These are phyloP conservation scores for Cryptosporidium canis DNA, from an alignment of 169 alveolate genomes.

Conservation along the genomic window DNA sequence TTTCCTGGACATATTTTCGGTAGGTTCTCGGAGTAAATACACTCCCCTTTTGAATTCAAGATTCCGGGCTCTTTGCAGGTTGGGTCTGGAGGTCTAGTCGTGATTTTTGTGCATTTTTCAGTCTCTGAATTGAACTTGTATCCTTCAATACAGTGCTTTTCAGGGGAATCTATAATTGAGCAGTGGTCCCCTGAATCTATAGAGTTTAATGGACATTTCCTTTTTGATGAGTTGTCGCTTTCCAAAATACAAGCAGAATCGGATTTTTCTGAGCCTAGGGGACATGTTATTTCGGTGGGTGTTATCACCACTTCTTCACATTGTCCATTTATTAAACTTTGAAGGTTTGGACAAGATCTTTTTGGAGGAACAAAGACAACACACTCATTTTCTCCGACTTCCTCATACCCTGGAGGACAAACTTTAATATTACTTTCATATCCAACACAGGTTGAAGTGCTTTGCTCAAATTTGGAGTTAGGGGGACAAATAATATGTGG, in stretches of 20 bases:
- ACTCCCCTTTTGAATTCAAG: not conserved
- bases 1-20: slow-evolving; percentile 47
- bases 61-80: slow-evolving; percentile 30
- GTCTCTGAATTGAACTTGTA: not conserved
- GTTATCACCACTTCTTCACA: slow-evolving; percentile 20
- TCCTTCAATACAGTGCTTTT: slow-evolving; percentile 58
- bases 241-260: slow-evolving; percentile 20
- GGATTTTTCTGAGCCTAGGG: slow-evolving; percentile 3
- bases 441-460: slow-evolving; percentile 43
- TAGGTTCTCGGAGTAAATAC: not conserved
- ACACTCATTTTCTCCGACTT: slow-evolving; percentile 43
- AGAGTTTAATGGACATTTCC: slow-evolving; percentile 49
- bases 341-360: slow-evolving; percentile 30
- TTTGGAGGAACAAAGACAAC: slow-evolving; percentile 41
- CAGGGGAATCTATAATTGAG: slow-evolving; percentile 37
- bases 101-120: slow-evolving; percentile 21
- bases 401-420: slow-evolving; percentile 71
- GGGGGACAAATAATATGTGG: slow-evolving; percentile 52
- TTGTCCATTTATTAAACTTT: slow-evolving; percentile 5
- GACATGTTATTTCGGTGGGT: slow-evolving; percentile 13
- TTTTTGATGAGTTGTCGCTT: not conserved
- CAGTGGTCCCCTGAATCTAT: slow-evolving; percentile 57
- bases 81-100: slow-evolving; percentile 38
- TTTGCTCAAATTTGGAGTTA: slow-evolving; percentile 39
- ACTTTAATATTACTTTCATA: slow-evolving; percentile 16